Percentiles rank a stretch among this genome's conserved stretches.
Evolutionary conservation across 352 stramenopile species (phyloP).

Genomic region (Globisporangium iwayamae): DNA sequence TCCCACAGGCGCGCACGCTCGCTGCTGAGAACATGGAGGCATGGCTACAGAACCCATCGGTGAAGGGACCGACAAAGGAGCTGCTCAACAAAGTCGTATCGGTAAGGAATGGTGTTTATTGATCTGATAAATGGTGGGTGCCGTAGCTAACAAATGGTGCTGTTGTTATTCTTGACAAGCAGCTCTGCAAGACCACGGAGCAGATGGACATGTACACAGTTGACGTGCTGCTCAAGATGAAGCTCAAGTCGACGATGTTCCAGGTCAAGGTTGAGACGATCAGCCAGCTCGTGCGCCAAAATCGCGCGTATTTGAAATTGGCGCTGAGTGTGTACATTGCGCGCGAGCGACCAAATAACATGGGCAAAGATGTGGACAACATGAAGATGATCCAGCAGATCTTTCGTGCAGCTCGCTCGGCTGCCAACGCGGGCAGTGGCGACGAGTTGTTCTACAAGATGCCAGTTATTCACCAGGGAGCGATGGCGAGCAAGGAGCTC

Average conservation of each 20-base stretch:
- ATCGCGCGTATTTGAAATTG: conserved; percentile 63
- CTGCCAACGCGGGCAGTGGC: conserved; percentile 16
- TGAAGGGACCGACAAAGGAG: conserved; percentile 68
- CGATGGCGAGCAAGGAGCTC: conserved; percentile 64
- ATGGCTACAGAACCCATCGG: conserved; percentile 77
- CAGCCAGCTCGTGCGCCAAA: conserved; percentile 71
- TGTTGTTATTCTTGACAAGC: neutral
- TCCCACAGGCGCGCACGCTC: conserved; percentile 56
- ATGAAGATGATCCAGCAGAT: conserved; percentile 90
- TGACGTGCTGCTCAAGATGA: conserved; percentile 76
- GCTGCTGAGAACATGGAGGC: conserved; percentile 74
- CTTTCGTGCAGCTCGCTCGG: conserved; percentile 58
- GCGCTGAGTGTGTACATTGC: conserved; percentile 70
- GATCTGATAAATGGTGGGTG: neutral
- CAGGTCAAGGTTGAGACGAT: conserved; percentile 84
- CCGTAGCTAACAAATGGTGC: too few relatives aligned
- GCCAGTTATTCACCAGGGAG: conserved; percentile 49
- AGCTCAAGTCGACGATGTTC: conserved; percentile 87
- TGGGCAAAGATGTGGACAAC: conserved; percentile 85
- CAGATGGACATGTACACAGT: conserved; percentile 55
- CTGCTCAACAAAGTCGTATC: conserved; percentile 67
- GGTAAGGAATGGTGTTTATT: conserved; percentile 15
- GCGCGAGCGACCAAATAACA: conserved; percentile 75
- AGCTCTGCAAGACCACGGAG: conserved; percentile 63
- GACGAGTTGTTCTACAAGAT: conserved; percentile 66